These are phyloP conservation scores for Pleurotus pulmonarius DNA, from an alignment of 768 basidiomycete species.

Conservation along the genomic window DNA sequence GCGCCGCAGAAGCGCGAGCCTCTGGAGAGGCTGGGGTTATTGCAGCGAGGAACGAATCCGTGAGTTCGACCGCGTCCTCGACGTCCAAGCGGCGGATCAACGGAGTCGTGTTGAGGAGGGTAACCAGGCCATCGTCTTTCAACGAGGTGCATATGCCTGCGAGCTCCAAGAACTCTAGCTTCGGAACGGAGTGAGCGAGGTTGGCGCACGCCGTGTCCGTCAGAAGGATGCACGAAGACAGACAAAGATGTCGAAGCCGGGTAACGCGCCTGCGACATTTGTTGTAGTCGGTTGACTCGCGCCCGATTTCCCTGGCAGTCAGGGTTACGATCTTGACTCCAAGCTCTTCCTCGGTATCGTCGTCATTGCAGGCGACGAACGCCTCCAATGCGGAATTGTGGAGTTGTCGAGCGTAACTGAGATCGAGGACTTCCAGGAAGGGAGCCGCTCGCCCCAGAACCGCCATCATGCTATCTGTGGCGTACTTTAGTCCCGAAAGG, in stretches of 20 bases:
- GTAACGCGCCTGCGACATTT: slow-evolving; percentile 61
- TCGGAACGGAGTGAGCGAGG: slow-evolving; percentile 65
- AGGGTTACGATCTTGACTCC: slow-evolving; percentile 46
- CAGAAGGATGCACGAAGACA: slow-evolving; percentile 68
- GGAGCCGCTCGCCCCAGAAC: slow-evolving; percentile 66
- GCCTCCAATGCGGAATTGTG: slow-evolving; percentile 76
- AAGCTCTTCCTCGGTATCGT: slow-evolving; percentile 25
- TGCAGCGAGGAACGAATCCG: slow-evolving; percentile 62
- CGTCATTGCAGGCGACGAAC: slow-evolving; percentile 54
- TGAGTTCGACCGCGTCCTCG: slow-evolving; percentile 77
- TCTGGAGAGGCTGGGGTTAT: slow-evolving; percentile 48
- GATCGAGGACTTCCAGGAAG: slow-evolving; percentile 72
- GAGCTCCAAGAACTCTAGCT: slow-evolving; percentile 74
- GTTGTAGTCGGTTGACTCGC: slow-evolving; percentile 45
- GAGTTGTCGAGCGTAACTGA: slow-evolving; percentile 68
- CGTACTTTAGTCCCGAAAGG: slow-evolving; percentile 61
- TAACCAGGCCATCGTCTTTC: slow-evolving; percentile 69
- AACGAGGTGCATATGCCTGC: slow-evolving; percentile 70
- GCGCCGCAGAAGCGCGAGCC: not conserved
- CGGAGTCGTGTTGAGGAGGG: slow-evolving; percentile 66
- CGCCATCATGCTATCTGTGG: slow-evolving; percentile 60
- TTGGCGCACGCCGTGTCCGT: slow-evolving; percentile 75
- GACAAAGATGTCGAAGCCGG: slow-evolving; percentile 63
- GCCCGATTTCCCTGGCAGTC: slow-evolving; percentile 61
- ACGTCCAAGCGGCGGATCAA: slow-evolving; percentile 74